Evolutionary conservation across 257 asterid species (phyloP), one percentile per base, ranked within the genome.

Genomic region (Cynanchum wilfordii): DNA sequence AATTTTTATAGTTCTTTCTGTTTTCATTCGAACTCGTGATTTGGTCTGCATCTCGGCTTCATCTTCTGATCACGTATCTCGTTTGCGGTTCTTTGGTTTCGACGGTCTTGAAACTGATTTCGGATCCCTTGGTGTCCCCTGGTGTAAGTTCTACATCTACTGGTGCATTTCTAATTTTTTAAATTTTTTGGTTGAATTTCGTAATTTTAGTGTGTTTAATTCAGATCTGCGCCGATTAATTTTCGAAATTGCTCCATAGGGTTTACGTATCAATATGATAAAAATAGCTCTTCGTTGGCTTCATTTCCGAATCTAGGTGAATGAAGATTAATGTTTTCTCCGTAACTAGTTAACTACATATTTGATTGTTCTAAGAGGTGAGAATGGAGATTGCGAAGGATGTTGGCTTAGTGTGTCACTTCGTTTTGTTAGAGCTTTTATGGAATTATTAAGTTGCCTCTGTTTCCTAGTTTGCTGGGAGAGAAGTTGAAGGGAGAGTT

Each of bases 71-170:
- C 90, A 87, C 80, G 70, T 79, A 70, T 88, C 98, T 19, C 91
- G 97, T 50, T 82, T 94, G 76, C 84, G 87, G 68, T 94, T 92
- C 68, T 88, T 91, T 73, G 96, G 97, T 7, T 89, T 88, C 68
- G 95, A 91, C 51, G 91, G 81, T 6, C 82, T 84, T 57, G 97
- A 88, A 62, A 86, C 99, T 24, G 98, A 95, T 80, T 95, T 92
- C 72, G 98, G 96, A 82, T 86, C 92, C 79, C 97, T 95, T 42
- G 99, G 99, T 44, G 98, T 95, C 78, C 98, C 98, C 82, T 95
- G 96, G 96, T 95, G 99, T 95, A 89, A 84, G 97, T 73, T 59
- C 17, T 70, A 7, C 17, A 17, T 33, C 55, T 29, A 5, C 29
- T 45, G 52, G 12, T 17, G 9, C 57, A 33, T 60, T 38, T 54